Base-by-base conservation (phyloP, 202 grass and related monocot species). In the Zizania palustris region DNA sequence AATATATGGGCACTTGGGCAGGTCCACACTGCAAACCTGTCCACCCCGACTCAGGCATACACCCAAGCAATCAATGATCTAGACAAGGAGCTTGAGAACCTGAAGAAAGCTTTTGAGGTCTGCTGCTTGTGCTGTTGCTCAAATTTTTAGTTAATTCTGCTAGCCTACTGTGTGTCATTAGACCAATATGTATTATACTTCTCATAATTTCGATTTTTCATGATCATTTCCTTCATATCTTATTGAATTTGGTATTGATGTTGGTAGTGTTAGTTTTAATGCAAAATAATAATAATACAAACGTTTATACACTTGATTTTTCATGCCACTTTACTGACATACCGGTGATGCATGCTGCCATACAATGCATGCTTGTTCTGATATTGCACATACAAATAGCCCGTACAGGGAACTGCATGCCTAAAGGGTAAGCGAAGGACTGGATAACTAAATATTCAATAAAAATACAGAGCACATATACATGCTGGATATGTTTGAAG, bases 11-110 rank as follows among this genome's bases (percentile, higher is more conserved):
- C 33, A 37, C 3, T 5, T 88, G 2, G 44, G 58, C 33, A 97
- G 93, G 91, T 97, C 77, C 93, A 97, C 63, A 97, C 93, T 45
- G 73, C 86, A 21, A 93, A 91, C 60, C 93, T 93, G 60, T 93
- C 93, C 40, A 91, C 93, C 20, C 93, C 88, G 2, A 84, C 88
- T 0, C 93, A 93, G 82, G 93, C 90, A 3, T 97, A 97, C 75
- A 84, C 70, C 3, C 88, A 89, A 82, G 88, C 88, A 40, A 69
- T 93, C 71, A 79, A 89, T 73, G 93, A 97, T 82, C 82, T 97
- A 38, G 91, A 97, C 69, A 91, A 97, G 86, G 93, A 97, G 86
- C 93, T 97, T 15, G 80, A 89, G 11, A 65, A 53, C 73, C 79
- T 97, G 1, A 97, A 88, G 67, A 85, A 88, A 79, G 83, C 73